phyloP scores from a whole-genome alignment of 2,329 filamentous ascomycete species.

The Fusarium lateritium region DNA sequence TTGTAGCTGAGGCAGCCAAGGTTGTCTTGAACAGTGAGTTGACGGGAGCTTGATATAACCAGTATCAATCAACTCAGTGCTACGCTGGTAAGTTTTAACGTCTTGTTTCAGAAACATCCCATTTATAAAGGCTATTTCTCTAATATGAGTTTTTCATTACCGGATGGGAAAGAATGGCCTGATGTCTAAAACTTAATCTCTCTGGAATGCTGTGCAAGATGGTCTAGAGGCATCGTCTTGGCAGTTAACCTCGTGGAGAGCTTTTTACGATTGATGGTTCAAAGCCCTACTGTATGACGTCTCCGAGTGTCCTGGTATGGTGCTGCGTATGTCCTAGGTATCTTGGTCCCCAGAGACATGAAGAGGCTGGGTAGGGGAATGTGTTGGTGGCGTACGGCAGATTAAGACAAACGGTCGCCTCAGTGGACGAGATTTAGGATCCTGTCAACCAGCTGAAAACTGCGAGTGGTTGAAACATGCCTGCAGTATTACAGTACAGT shows the following conservation, averaged over 20 bases:
- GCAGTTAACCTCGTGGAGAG: conserved; percentile 14
- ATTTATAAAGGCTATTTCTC: conserved; percentile 6
- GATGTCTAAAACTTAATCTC: conserved; percentile 12
- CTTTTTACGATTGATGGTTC: conserved; percentile 1
- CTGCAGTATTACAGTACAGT: neutral
- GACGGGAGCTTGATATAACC: neutral
- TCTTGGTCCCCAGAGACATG: neutral
- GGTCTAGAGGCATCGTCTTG: conserved; percentile 10
- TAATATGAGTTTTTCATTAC: neutral
- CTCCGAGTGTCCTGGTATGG: conserved; percentile 9
- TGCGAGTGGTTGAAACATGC: conserved; percentile 21
- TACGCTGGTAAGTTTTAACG: conserved; percentile 7
- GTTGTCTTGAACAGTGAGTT: conserved; percentile 12
- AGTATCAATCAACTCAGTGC: neutral
- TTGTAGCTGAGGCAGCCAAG: conserved; percentile 5
- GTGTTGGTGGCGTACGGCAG: conserved; percentile 39
- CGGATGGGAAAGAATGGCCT: conserved; percentile 5
- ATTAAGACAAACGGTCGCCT: conserved; percentile 28
- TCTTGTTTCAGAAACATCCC: conserved; percentile 5
- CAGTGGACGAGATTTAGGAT: conserved; percentile 3
- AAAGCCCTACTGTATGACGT: conserved; percentile 16
- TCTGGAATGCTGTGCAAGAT: conserved; percentile 28
- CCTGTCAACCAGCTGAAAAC: conserved; percentile 12
- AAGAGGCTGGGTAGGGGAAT: conserved; percentile 3
- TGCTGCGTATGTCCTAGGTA: neutral